These are phyloP conservation scores for Botryotinia calthae DNA, from an alignment of 2,329 filamentous ascomycete genomes.

Conservation along the genomic window DNA sequence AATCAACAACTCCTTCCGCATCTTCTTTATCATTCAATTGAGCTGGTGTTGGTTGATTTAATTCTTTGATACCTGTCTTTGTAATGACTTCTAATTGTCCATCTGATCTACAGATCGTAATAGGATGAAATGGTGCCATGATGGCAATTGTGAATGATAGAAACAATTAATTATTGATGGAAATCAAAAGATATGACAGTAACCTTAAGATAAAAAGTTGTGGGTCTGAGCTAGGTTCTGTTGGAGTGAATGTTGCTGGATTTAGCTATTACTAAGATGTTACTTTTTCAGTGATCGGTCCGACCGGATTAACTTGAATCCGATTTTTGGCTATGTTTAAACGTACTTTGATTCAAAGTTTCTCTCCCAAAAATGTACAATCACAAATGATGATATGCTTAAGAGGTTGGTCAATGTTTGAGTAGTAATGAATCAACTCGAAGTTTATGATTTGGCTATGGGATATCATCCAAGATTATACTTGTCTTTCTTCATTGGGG, in stretches of 20 bases:
- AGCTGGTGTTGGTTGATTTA: constrained; percentile 49
- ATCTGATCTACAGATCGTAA: constrained; percentile 34
- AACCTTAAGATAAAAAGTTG: neutral
- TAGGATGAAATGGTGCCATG: constrained; percentile 33
- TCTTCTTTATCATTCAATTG: constrained; percentile 53
- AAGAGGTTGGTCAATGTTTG: no score
- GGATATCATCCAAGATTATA: no score
- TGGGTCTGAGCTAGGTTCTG: constrained; percentile 3
- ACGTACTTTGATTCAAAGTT: no score
- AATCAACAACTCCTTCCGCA: constrained; percentile 52
- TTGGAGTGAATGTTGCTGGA: neutral
- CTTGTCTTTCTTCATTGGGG: no score
- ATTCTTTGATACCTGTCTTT: constrained; percentile 38
- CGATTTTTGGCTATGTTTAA: neutral
- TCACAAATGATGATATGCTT: no score
- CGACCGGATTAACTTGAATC: neutral
- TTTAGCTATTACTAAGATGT: neutral
- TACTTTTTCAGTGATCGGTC: neutral
- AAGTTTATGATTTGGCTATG: no score
- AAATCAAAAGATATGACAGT: neutral
- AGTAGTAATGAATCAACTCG: no score
- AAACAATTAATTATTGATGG: neutral
- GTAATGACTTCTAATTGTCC: constrained; percentile 30
- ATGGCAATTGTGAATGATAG: neutral
- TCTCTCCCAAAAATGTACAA: no score